Conservation (phyloP, 768 basidiomycete genomes). For the Psilocybe tampanensis region DNA sequence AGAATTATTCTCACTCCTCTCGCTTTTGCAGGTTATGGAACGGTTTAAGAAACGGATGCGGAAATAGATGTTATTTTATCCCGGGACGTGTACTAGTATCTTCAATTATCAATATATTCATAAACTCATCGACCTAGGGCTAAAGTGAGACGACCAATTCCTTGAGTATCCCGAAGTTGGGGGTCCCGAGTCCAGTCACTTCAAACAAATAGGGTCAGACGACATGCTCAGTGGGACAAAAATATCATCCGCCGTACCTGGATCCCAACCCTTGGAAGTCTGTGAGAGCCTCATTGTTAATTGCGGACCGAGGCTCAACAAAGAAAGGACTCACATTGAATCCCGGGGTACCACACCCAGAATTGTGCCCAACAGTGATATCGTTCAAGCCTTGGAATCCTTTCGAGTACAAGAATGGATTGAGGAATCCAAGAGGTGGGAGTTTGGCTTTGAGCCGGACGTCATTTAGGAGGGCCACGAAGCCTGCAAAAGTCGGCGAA, state of each 20-base stretch:
- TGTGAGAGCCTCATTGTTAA: constrained; percentile 16
- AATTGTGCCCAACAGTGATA: constrained; percentile 54
- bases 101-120: constrained; percentile 19
- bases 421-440: constrained; percentile 62
- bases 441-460: constrained; percentile 46
- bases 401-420: constrained; percentile 58
- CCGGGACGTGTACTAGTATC: constrained; percentile 19
- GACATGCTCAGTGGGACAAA: background rate
- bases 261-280: constrained; percentile 59
- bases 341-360: constrained; percentile 60
- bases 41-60: constrained; percentile 97
- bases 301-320: constrained; percentile 5
- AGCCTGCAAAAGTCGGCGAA: constrained; percentile 60
- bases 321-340: constrained; percentile 49
- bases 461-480: constrained; percentile 67
- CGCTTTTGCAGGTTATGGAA: constrained; percentile 75
- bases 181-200: constrained; percentile 59
- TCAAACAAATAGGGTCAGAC: constrained; percentile 1
- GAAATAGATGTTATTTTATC: constrained; percentile 43
- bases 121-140: constrained; percentile 12
- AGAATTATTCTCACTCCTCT: background rate
- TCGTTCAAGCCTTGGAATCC: constrained; percentile 50
- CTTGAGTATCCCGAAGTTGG: constrained; percentile 52
- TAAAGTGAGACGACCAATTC: constrained; percentile 17
- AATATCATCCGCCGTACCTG: constrained; percentile 39